These are phyloP conservation scores for Aspergillus coremiiformis DNA, from an alignment of 495 filamentous ascomycete species.

Conservation along the genomic window DNA sequence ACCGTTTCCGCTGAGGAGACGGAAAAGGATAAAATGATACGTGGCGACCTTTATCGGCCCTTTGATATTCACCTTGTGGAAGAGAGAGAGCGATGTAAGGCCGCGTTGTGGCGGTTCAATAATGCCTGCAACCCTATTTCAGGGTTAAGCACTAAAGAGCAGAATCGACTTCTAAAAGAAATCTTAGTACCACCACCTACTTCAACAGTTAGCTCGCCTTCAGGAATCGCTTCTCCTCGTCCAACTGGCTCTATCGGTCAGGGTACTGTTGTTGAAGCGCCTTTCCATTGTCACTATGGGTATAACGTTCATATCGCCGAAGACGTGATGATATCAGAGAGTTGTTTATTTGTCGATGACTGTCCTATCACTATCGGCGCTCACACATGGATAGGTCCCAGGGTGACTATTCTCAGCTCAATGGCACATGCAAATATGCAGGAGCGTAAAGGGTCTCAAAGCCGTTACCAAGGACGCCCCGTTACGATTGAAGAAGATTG, in stretches of 20 bases:
- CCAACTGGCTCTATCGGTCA: slow-evolving; percentile 60
- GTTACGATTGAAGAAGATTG: slow-evolving; percentile 84
- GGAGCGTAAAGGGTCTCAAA: slow-evolving; percentile 64
- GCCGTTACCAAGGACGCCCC: slow-evolving; percentile 60
- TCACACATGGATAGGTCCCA: slow-evolving; percentile 71
- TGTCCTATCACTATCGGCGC: slow-evolving; percentile 67
- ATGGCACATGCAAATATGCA: slow-evolving; percentile 71
- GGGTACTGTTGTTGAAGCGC: slow-evolving; percentile 74
- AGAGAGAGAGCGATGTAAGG: slow-evolving; percentile 81
- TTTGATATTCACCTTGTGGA: slow-evolving; percentile 70
- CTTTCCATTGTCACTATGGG: slow-evolving; percentile 92
- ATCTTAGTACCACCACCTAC: slow-evolving; percentile 48
- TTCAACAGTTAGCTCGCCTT: slow-evolving; percentile 40
- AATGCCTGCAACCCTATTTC: slow-evolving; percentile 73
- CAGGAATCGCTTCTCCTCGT: slow-evolving; percentile 28
- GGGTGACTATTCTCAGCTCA: slow-evolving; percentile 77
- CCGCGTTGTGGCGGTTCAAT: slow-evolving; percentile 83
- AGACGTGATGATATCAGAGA: slow-evolving; percentile 76
- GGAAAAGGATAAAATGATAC: slow-evolving; percentile 93
- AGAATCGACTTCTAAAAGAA: slow-evolving; percentile 70
- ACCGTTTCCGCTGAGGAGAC: slow-evolving; percentile 40
- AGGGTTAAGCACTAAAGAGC: slow-evolving; percentile 70
- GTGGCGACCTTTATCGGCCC: slow-evolving; percentile 71
- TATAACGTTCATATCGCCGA: slow-evolving; percentile 89
- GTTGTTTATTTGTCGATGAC: slow-evolving; percentile 83